These are phyloP conservation scores for Phoenix roebelenii DNA, from an alignment of 176 grass and related monocot genomes.

Conservation along the genomic window DNA sequence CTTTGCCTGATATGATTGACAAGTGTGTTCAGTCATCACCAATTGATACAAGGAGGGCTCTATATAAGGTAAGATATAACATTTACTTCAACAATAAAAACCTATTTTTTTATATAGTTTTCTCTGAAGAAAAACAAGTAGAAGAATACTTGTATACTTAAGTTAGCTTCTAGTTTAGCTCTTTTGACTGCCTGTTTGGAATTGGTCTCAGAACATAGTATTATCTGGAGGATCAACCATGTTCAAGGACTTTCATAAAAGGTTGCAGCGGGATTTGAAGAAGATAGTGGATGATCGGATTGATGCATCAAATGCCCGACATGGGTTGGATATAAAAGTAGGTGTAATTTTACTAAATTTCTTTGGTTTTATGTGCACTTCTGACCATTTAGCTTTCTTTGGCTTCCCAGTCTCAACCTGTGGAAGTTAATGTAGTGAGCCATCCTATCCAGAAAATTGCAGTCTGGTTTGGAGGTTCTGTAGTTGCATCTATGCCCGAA, in stretches of 20 bases:
- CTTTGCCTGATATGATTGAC: slow-evolving; percentile 8
- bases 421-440: slow-evolving; percentile 90
- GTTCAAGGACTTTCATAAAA: slow-evolving; percentile 95
- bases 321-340: slow-evolving; percentile 74
- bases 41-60: slow-evolving; percentile 18
- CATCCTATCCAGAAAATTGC: slow-evolving; percentile 90
- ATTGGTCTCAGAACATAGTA: slow-evolving; percentile 71
- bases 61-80: slow-evolving; percentile 15
- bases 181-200: slow-evolving; percentile 13
- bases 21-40: slow-evolving; percentile 20
- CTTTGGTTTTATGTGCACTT: neutral
- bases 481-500: slow-evolving; percentile 90
- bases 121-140: too few species aligned
- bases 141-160: too few species aligned
- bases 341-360: slow-evolving; percentile 20
- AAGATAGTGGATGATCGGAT: slow-evolving; percentile 88
- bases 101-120: neutral
- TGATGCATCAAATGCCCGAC: slow-evolving; percentile 56
- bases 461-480: slow-evolving; percentile 95
- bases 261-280: slow-evolving; percentile 85
- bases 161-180: too few species aligned
- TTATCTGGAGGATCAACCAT: slow-evolving; percentile 91
- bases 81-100: neutral
- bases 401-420: slow-evolving; percentile 45
- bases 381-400: slow-evolving; percentile 8